Base-by-base conservation (phyloP, 805 yeast species). In the Kazachstania psychrophila region DNA sequence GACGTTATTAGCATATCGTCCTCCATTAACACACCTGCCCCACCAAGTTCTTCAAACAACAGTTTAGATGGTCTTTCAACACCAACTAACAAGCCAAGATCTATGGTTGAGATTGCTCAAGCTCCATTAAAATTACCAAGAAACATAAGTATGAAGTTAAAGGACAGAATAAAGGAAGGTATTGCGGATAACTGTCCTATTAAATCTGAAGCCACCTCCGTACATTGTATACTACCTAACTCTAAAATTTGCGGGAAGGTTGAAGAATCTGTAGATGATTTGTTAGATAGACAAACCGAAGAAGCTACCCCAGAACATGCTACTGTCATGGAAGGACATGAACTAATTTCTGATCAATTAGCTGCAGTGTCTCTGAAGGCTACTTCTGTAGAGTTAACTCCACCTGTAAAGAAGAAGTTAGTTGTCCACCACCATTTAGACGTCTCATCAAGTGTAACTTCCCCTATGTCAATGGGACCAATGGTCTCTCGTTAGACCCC, bases 81-180 rank as follows among this genome's bases (percentile, higher is more conserved):
- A 9, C 6, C n/a, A 15, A 6, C 22, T 4, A 24, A 24, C 7
- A 53, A 47, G 36, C 42, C 45, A 26, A 47, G 49, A 33, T 53
- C 56, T 2, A 47, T 51, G 53, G 41, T 53, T 2, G 55, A 51
- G n/a, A 50, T 53, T 38, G 58, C 54, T 1, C 42, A 36, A 22
- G 35, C 45, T 5, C 47, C 48, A 18, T 24, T 28, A 13, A 32
- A 35, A 16, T 19, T 34, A 9, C 36, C 38, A 9, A 35, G 20
- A 18, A 11, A 10, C 18, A 27, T 5, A 35, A 41, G 23, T 26
- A 16, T 9, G 18, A n/a, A 19, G 33, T 18, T 28, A 10, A 16
- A 9, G 15, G 14, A n/a, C 16, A 5, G 31, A 15, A 16, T 6
- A 11, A 23, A 16, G 5, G 12, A 41, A 28, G 15, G 17, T 10